Conservation (phyloP, 306 rosid genomes). For the Glycine latifolia region DNA sequence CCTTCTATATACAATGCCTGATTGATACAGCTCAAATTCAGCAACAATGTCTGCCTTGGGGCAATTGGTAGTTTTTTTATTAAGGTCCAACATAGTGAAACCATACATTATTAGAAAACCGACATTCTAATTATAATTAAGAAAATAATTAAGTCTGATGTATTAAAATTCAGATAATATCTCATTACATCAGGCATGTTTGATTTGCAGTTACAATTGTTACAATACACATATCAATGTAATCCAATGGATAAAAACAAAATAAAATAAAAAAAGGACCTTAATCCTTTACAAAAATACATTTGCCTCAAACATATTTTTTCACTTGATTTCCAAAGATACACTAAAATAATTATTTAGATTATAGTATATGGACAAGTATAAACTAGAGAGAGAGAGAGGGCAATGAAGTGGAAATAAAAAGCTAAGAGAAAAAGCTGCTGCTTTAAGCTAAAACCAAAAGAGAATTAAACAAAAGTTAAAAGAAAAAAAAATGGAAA, state of each 20-base stretch:
- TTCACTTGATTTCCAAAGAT: no score
- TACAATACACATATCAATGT: no score
- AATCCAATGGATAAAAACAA: no score
- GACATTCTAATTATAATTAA: no score
- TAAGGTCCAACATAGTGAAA: conserved; percentile 16
- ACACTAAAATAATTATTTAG: no score
- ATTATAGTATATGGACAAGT: conserved; percentile 31
- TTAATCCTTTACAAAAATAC: no score
- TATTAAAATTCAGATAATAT: conserved; percentile 17
- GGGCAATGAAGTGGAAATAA: conserved; percentile 45
- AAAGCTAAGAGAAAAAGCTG: conserved; percentile 53
- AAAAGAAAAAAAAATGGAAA: neutral
- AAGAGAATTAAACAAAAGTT: conserved; percentile 41
- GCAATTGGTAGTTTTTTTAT: conserved; percentile 21
- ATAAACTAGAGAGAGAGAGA: conserved; percentile 40
- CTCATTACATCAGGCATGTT: neutral
- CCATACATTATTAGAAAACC: neutral
- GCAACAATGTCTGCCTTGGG: conserved; percentile 25
- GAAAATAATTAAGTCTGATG: neutral
- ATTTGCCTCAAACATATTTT: no score
- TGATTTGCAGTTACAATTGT: no score
- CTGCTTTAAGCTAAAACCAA: conserved; percentile 50
- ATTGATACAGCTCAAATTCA: conserved; percentile 44
- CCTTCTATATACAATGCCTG: conserved; percentile 35
- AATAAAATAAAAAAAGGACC: no score